A percentile compares a stretch with the other conserved stretches of the same genome.
Evolutionary conservation across 2,329 filamentous ascomycete species (phyloP).

Genomic region (Stagonosporopsis chrysanthemi): DNA sequence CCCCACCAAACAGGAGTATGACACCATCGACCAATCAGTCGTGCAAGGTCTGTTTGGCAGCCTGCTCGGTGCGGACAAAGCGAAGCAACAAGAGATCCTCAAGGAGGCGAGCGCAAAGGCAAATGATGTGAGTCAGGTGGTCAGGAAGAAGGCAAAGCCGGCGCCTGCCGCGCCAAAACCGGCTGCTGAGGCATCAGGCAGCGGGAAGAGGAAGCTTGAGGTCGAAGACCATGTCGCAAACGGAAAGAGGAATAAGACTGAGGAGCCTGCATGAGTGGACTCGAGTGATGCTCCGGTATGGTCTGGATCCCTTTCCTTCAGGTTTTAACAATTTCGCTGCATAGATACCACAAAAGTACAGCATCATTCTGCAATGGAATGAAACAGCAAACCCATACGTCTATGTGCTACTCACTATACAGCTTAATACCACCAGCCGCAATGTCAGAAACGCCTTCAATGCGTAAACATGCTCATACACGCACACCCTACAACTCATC

Average conservation of each 20-base stretch:
- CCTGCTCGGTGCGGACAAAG: constrained; percentile 67
- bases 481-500: constrained; percentile 34
- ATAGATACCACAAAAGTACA: not conserved
- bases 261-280: constrained; percentile 28
- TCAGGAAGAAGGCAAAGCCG: constrained; percentile 71
- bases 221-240: constrained; percentile 31
- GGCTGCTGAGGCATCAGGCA: not conserved
- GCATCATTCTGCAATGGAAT: not conserved
- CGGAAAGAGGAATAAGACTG: constrained; percentile 46
- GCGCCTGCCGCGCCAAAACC: constrained; percentile 17
- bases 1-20: constrained; percentile 53
- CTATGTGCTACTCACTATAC: not conserved
- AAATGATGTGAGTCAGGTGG: constrained; percentile 75
- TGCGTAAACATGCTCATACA: not conserved
- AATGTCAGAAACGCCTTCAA: not conserved
- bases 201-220: constrained; percentile 45
- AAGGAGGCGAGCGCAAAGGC: constrained; percentile 77
- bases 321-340: not conserved
- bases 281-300: not conserved
- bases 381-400: not conserved
- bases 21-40: constrained; percentile 55
- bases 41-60: constrained; percentile 70
- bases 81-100: constrained; percentile 68
- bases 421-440: not conserved
- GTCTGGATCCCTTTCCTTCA: not conserved